Evolutionary conservation across 805 yeast genomes (phyloP).

Genomic region (Wickerhamiella sergipiensis): DNA sequence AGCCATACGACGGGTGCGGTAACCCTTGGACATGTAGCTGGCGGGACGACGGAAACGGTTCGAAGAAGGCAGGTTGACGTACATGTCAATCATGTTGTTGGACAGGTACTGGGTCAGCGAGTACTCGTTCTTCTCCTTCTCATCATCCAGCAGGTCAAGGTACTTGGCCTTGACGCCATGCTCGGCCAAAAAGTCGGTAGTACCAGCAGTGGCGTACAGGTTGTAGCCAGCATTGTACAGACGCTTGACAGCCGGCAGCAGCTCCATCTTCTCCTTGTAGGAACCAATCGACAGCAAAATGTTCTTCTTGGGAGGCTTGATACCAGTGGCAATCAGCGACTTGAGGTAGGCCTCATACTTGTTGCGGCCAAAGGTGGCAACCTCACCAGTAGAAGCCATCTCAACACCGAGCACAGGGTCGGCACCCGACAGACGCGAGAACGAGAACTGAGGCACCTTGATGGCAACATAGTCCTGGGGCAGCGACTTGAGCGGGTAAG

Average conservation of each 20-base stretch:
- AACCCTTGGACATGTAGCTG: constrained; percentile 92
- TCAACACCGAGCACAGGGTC: constrained; percentile 97
- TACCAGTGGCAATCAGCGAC: constrained; percentile 88
- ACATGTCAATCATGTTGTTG: constrained; percentile 87
- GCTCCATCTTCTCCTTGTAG: constrained; percentile 86
- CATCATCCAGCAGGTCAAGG: constrained; percentile 72
- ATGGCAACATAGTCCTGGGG: constrained; percentile 93
- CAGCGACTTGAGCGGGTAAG: constrained; percentile 79
- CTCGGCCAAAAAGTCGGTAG: constrained; percentile 95
- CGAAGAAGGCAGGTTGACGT: constrained; percentile 91
- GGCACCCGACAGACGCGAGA: constrained; percentile 93
- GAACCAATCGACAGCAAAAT: constrained; percentile 91
- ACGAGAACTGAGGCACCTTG: constrained; percentile 95
- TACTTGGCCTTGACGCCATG: constrained; percentile 90
- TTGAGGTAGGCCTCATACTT: constrained; percentile 96
- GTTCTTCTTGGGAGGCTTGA: constrained; percentile 89
- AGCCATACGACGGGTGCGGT: constrained; percentile 98
- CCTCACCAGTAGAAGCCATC: constrained; percentile 99
- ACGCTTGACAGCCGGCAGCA: constrained; percentile 74
- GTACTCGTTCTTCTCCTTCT: constrained; percentile 78
- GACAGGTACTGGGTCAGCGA: constrained; percentile 94
- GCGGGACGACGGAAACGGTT: constrained; percentile 99
- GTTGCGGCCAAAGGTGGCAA: constrained; percentile 91
- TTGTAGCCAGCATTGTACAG: constrained; percentile 75
- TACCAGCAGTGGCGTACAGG: constrained; percentile 96